Conservation (phyloP, 1,284 basidiomycete genomes). For the Cutaneotrichosporon curvatum region DNA sequence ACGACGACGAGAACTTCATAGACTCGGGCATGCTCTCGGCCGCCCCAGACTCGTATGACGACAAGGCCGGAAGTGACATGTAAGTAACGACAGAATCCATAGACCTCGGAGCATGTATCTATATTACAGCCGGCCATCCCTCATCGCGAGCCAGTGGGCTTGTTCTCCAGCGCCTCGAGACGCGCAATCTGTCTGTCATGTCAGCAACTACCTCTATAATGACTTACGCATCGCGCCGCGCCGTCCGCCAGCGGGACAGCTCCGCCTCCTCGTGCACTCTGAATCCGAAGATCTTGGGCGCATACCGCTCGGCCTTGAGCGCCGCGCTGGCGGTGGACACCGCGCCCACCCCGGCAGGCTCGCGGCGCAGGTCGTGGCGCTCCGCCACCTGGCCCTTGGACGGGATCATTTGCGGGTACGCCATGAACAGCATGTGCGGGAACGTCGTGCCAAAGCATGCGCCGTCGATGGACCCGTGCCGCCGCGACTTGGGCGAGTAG, state of each 20-base stretch:
- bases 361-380: slow-evolving; percentile 43
- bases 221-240: slow-evolving; percentile 70
- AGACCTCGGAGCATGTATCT: slow-evolving; percentile 14
- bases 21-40: neutral
- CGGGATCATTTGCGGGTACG: slow-evolving; percentile 83
- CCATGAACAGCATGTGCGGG: slow-evolving; percentile 89
- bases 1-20: slow-evolving; percentile 3
- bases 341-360: slow-evolving; percentile 28
- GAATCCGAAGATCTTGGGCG: slow-evolving; percentile 90
- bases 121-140: slow-evolving; percentile 9
- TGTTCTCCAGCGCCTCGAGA: slow-evolving; percentile 44
- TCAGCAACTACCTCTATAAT: too few species aligned
- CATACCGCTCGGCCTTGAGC: slow-evolving; percentile 78
- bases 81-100: too few species aligned
- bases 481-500: slow-evolving; percentile 87
- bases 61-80: neutral
- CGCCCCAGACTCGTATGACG: neutral
- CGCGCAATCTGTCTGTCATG: slow-evolving; percentile 43
- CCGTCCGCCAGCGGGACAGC: slow-evolving; percentile 86
- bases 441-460: slow-evolving; percentile 96
- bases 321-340: slow-evolving; percentile 68
- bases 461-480: slow-evolving; percentile 90
- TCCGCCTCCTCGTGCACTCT: slow-evolving; percentile 88
- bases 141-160: slow-evolving; percentile 3
- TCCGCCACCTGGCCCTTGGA: slow-evolving; percentile 58